Conservation (phyloP, 1,139 yeast genomes). For the Debaryomyces fabryi region DNA sequence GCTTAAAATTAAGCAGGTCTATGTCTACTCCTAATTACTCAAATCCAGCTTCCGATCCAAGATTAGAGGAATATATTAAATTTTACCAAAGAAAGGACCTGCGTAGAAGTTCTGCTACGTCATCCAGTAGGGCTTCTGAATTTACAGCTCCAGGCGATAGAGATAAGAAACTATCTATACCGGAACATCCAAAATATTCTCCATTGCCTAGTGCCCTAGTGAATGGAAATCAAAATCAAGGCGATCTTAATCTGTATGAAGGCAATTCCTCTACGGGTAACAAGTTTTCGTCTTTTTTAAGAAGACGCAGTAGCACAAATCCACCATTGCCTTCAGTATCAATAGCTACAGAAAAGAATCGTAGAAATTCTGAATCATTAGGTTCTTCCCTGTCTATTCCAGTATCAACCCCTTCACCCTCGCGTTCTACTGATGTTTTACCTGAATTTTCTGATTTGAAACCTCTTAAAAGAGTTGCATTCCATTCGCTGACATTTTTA, state of each 20-base stretch:
- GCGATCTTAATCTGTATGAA: background rate
- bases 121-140: slow-evolving; percentile 21
- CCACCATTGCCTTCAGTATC: slow-evolving; percentile 17
- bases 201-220: slow-evolving; percentile 52
- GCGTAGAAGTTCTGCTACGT: slow-evolving; percentile 6
- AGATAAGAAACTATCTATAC: slow-evolving; percentile 1
- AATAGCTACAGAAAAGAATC: slow-evolving; percentile 20
- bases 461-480: slow-evolving; percentile 68
- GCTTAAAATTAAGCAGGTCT: slow-evolving; percentile 17
- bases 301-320: slow-evolving; percentile 23
- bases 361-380: slow-evolving; percentile 15
- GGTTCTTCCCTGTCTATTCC: slow-evolving; percentile 9
- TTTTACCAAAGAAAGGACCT: slow-evolving; percentile 47
- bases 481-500: slow-evolving; percentile 70
- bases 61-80: slow-evolving; percentile 58
- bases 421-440: slow-evolving; percentile 14
- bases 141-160: slow-evolving; percentile 15
- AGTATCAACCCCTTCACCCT: slow-evolving; percentile 13
- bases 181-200: slow-evolving; percentile 30
- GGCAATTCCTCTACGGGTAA: slow-evolving; percentile 17
- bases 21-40: slow-evolving; percentile 20
- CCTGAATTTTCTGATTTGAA: slow-evolving; percentile 32
- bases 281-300: slow-evolving; percentile 29
- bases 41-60: slow-evolving; percentile 43
- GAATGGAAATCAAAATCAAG: slow-evolving; percentile 15